phyloP scores from a whole-genome alignment of 257 asterid genomes.

The Craterostigma plantagineum region DNA sequence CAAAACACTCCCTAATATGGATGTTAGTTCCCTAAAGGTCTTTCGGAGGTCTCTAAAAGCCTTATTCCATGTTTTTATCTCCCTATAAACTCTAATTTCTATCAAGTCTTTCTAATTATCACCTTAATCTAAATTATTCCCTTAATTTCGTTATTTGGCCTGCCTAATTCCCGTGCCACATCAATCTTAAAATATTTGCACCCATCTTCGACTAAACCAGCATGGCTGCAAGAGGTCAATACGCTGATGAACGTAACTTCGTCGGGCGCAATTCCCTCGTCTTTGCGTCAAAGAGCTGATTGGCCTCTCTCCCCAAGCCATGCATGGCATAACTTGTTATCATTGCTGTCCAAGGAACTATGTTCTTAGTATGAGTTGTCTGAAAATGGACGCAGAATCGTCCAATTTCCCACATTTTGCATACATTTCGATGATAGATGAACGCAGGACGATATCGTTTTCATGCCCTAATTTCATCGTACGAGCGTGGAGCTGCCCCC shows the following conservation, averaged over 20 bases:
- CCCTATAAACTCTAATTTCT: too few relatives aligned
- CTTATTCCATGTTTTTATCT: too few relatives aligned
- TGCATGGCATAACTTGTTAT: constrained; percentile 44
- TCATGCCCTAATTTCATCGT: constrained; percentile 36
- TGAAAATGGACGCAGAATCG: constrained; percentile 29
- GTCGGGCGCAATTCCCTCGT: constrained; percentile 33
- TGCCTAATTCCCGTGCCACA: too few relatives aligned
- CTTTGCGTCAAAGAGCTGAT: constrained; percentile 32
- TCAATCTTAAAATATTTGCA: constrained; percentile 47
- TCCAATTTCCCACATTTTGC: constrained; percentile 60
- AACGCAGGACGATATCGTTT: constrained; percentile 26
- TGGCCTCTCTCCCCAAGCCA: constrained; percentile 47
- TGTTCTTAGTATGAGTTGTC: constrained; percentile 22
- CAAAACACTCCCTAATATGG: too few relatives aligned
- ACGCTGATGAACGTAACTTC: constrained; percentile 48
- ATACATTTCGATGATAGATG: constrained; percentile 62
- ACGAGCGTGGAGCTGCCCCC: constrained; percentile 53
- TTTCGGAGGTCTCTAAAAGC: too few relatives aligned
- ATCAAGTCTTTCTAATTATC: too few relatives aligned
- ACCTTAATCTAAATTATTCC: too few relatives aligned
- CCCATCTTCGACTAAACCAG: constrained; percentile 58
- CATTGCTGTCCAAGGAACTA: constrained; percentile 56
- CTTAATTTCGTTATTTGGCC: too few relatives aligned
- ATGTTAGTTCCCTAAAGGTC: too few relatives aligned
- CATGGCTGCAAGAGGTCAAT: constrained; percentile 56